phyloP scores from a whole-genome alignment of 306 rosid species.

The Herpetospermum pedunculosum region DNA sequence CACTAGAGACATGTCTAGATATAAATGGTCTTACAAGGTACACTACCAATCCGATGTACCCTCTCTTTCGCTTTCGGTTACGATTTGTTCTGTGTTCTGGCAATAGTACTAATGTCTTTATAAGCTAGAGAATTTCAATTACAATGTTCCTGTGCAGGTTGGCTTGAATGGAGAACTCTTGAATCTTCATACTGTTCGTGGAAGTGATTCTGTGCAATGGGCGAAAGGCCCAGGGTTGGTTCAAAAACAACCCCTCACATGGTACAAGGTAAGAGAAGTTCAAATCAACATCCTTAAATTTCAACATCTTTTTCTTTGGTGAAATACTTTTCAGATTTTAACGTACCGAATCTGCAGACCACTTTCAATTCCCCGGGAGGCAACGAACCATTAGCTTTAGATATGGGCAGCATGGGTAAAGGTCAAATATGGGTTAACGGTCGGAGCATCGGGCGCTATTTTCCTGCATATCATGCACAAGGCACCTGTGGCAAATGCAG shows the following conservation, averaged over 20 bases:
- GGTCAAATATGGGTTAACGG: slow-evolving; percentile 88
- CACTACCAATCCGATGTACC: neutral
- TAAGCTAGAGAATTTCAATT: neutral
- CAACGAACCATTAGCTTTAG: slow-evolving; percentile 69
- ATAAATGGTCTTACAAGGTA: slow-evolving; percentile 94
- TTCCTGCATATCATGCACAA: slow-evolving; percentile 52
- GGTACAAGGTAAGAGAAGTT: slow-evolving; percentile 69
- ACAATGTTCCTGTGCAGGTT: slow-evolving; percentile 28
- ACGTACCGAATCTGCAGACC: slow-evolving; percentile 29
- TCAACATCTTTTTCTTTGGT: too few relatives aligned
- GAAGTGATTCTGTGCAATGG: slow-evolving; percentile 80
- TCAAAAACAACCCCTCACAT: slow-evolving; percentile 61
- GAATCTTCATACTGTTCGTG: slow-evolving; percentile 54
- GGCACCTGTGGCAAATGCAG: slow-evolving; percentile 52
- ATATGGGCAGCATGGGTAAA: slow-evolving; percentile 87
- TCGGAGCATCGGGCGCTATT: slow-evolving; percentile 79
- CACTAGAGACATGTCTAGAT: slow-evolving; percentile 63
- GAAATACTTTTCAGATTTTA: neutral
- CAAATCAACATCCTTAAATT: neutral
- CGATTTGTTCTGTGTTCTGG: neutral
- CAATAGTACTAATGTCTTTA: neutral
- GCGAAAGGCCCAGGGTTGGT: slow-evolving; percentile 47
- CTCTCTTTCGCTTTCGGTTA: neutral
- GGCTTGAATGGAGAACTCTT: slow-evolving; percentile 73
- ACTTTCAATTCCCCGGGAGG: slow-evolving; percentile 56